Conservation (phyloP, 2,329 filamentous ascomycete genomes). For the Drechslerella coelobrocha region DNA sequence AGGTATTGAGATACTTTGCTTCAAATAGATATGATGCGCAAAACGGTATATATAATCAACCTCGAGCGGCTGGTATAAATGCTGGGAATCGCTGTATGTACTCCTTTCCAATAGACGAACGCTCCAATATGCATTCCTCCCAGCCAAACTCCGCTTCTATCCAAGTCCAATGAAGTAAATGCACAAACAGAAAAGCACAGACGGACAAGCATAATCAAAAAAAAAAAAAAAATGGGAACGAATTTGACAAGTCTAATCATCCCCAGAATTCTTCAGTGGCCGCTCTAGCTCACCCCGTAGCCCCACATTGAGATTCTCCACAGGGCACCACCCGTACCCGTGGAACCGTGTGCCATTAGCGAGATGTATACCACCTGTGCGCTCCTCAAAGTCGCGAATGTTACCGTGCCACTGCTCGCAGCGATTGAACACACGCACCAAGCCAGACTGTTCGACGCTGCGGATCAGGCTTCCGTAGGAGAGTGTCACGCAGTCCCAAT, state of each 20-base stretch:
- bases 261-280: background rate
- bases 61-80: no score
- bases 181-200: background rate
- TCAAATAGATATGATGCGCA: no score
- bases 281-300: slow-evolving; percentile 26
- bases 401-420: slow-evolving; percentile 41
- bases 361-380: slow-evolving; percentile 22
- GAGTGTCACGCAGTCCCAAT: slow-evolving; percentile 43
- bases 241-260: background rate
- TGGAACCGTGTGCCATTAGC: slow-evolving; percentile 46
- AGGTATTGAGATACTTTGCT: no score
- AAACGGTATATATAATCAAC: no score
- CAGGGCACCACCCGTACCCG: slow-evolving; percentile 47
- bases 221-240: background rate
- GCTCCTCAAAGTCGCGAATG: slow-evolving; percentile 38
- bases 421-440: slow-evolving; percentile 30
- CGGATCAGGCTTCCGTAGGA: slow-evolving; percentile 43
- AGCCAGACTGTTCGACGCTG: slow-evolving; percentile 41
- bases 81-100: no score
- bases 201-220: no score
- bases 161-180: background rate
- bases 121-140: background rate
- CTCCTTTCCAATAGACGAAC: no score
- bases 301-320: slow-evolving; percentile 38
- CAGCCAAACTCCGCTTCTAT: slow-evolving; percentile 1